Percentiles rank a stretch among this genome's conserved stretches.
Evolutionary conservation across 2,329 filamentous ascomycete genomes (phyloP).

Genomic region (Chaetomium globosum): DNA sequence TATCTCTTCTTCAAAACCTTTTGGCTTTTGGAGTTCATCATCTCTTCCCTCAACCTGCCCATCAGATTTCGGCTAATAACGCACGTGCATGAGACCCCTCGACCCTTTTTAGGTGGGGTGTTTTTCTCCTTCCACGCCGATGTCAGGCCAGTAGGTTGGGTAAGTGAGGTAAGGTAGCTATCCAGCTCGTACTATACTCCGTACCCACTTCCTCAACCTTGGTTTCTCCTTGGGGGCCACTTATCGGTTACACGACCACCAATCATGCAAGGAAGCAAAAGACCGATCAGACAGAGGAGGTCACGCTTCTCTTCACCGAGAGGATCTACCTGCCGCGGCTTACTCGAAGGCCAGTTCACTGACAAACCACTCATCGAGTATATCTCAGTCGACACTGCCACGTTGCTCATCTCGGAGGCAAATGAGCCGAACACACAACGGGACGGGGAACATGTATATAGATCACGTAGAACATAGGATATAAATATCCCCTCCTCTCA

Average conservation of each 20-base stretch:
- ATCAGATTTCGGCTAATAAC: neutral
- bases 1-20: neutral
- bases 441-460: neutral
- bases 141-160: neutral
- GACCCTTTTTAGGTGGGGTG: too few species aligned
- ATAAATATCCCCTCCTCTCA: neutral
- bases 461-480: neutral
- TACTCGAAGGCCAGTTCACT: neutral
- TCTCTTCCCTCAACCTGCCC: neutral
- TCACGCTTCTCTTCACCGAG: neutral
- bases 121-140: neutral
- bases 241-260: constrained; percentile 6
- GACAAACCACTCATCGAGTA: neutral
- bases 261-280: neutral
- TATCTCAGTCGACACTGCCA: neutral
- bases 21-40: neutral
- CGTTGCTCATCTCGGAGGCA: neutral
- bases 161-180: neutral
- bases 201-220: constrained; percentile 1
- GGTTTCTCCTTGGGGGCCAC: neutral
- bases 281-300: neutral
- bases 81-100: too few species aligned
- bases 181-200: neutral
- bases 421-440: neutral
- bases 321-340: neutral